Evolutionary conservation across 192 early-diverging fungal genomes (phyloP).

Genomic region (Entomortierella beljakovae): DNA sequence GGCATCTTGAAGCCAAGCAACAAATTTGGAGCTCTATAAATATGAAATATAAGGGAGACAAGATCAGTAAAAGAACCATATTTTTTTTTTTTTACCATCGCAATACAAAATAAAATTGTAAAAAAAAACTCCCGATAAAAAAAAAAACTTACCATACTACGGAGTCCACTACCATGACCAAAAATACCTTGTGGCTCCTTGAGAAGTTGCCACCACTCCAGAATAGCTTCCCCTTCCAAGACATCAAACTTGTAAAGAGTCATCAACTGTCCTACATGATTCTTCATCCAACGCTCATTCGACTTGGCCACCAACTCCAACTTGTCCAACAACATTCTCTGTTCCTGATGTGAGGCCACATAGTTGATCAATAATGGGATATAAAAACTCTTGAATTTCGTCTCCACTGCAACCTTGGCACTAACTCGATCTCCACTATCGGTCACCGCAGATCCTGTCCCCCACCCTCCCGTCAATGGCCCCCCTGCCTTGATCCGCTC

Average conservation of each 20-base stretch:
- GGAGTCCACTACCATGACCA: conserved; percentile 41
- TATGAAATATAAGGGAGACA: background rate
- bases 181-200: conserved; percentile 41
- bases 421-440: conserved; percentile 29
- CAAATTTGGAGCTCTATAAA: conserved; percentile 52
- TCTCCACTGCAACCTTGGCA: conserved; percentile 36
- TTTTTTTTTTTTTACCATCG: too few relatives aligned
- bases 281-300: conserved; percentile 24
- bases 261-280: conserved; percentile 39
- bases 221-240: conserved; percentile 42
- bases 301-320: conserved; percentile 25
- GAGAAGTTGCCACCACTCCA: conserved; percentile 47
- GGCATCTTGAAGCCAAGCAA: conserved; percentile 49
- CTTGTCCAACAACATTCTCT: conserved; percentile 38
- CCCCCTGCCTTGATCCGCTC: conserved; percentile 43
- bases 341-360: conserved; percentile 39
- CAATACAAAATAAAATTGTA: background rate
- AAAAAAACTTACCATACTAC: conserved; percentile 53
- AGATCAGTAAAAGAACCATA: background rate
- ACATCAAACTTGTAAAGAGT: conserved; percentile 51
- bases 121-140: background rate
- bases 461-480: conserved; percentile 40
- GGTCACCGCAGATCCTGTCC: conserved; percentile 13
- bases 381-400: conserved; percentile 38
- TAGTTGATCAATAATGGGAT: conserved; percentile 43